Percentiles rank a stretch among this genome's conserved stretches.
Evolutionary conservation across 2,329 filamentous ascomycete species (phyloP).

Genomic region (Nannizzia gypsea): DNA sequence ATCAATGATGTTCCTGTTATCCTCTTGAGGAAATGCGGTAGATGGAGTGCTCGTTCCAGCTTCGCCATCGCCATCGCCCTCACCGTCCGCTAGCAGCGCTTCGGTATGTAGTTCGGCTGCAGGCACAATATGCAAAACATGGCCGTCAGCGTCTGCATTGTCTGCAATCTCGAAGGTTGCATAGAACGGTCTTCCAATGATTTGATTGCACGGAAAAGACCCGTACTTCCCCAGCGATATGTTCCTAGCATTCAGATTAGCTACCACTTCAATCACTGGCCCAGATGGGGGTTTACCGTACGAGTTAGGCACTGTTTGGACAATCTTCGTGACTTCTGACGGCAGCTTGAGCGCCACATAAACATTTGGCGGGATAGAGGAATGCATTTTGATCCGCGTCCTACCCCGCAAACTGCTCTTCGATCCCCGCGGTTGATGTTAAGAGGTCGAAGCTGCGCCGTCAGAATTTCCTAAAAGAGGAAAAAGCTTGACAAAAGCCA

Average conservation of each 20-base stretch:
- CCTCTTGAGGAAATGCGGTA: slow-evolving; percentile 28
- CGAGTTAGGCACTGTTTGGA: slow-evolving; percentile 52
- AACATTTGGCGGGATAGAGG: slow-evolving; percentile 27
- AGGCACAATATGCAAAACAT: slow-evolving; percentile 61
- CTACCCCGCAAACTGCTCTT: neutral
- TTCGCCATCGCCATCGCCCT: slow-evolving; percentile 21
- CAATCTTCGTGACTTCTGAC: slow-evolving; percentile 46
- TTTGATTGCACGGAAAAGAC: slow-evolving; percentile 73
- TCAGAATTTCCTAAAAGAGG: neutral
- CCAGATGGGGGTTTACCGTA: slow-evolving; percentile 33
- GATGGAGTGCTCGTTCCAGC: slow-evolving; percentile 25
- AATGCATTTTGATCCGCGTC: slow-evolving; percentile 24
- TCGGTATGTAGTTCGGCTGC: slow-evolving; percentile 75
- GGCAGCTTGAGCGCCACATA: slow-evolving; percentile 33
- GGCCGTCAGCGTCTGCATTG: slow-evolving; percentile 49
- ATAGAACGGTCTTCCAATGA: slow-evolving; percentile 84
- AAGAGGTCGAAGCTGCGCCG: neutral
- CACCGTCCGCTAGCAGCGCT: slow-evolving; percentile 44
- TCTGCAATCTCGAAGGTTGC: slow-evolving; percentile 84
- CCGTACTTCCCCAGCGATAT: slow-evolving; percentile 90
- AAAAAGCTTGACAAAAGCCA: neutral
- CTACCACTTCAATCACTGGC: slow-evolving; percentile 11
- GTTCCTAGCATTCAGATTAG: slow-evolving; percentile 43
- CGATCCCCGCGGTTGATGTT: neutral
- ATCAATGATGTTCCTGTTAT: slow-evolving; percentile 51